Evolutionary conservation across 179 eudicot species (phyloP).

Genomic region (Gypsophila paniculata): DNA sequence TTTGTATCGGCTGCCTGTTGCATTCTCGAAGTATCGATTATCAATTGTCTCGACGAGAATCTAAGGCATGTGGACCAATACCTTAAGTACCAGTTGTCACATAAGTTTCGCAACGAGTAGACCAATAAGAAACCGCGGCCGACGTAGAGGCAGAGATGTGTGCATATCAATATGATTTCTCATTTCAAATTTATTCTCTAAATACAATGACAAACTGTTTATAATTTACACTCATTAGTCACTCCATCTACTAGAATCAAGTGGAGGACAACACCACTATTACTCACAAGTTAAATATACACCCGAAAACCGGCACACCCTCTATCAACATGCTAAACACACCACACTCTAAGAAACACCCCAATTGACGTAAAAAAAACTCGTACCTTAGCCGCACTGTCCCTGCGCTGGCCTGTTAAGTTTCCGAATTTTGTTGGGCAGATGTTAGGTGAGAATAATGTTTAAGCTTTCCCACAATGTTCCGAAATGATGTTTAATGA

Average conservation of each 20-base stretch:
- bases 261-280: constrained; percentile 7
- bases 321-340: constrained; percentile 21
- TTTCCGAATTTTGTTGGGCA: constrained; percentile 19
- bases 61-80: no score
- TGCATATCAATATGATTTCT: constrained; percentile 12
- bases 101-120: not conserved
- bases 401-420: constrained; percentile 17
- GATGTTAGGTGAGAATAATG: constrained; percentile 11
- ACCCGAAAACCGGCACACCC: constrained; percentile 24
- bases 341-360: constrained; percentile 23
- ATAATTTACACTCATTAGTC: constrained; percentile 15
- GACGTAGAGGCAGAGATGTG: constrained; percentile 1
- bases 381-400: constrained; percentile 12
- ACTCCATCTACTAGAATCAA: constrained; percentile 18
- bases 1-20: no score
- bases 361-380: not conserved
- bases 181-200: constrained; percentile 31
- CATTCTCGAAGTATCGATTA: no score
- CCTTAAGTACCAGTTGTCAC: no score
- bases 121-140: not conserved
- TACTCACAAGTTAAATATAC: constrained; percentile 28
- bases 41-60: no score
- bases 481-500: constrained; percentile 12
- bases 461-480: constrained; percentile 21
- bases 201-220: constrained; percentile 20